Evolutionary conservation across 2,329 filamentous ascomycete species (phyloP), one percentile per base, ranked within the genome.

Genomic region (Fusarium sp.): DNA sequence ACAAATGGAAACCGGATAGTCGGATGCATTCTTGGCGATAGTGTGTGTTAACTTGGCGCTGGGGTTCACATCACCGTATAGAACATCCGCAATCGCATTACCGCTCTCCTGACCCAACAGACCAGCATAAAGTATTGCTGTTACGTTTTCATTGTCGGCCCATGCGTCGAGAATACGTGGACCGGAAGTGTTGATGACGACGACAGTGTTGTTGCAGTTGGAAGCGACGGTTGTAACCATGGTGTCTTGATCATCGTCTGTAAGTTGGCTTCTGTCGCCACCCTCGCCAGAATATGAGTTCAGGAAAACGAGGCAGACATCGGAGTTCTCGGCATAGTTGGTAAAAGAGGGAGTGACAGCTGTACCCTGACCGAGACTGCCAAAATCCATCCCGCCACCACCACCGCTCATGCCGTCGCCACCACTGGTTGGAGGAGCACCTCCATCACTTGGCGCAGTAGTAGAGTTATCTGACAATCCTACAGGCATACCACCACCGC

Each of bases 281-380:
- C 91, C 91, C 77, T 94, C 91, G 22, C 91, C 91, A 0, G 89
- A 85, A 75, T 92, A 90, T 2, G 90, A 86, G 71, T 83, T 92
- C 69, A 92, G 87, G 75, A 93, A 93, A 7, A 93, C 90, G 27
- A 93, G 70, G 49, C 77, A 77, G 7, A 77, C 63, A 25, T 77
- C 74, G 18, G 75, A 69, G 41, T 76, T 56, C 2, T 13, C 25
- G 7, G 60, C 60, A 14, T 53, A 59, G 32, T 63, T 63, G 32
- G 52, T 12, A 25, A 55, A 30, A 7, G 48, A 51, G 13, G 48
- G 48, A 34, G n/a, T 51, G 7, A 24, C n/a, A n/a, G 48, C 52
- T 55, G 52, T 42, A 22, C 40, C 42, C 16, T 45, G 42, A 27
- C 42, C 42, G 42, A 45, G 42, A 45, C 24, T n/a, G 42, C 42